Base-by-base conservation (phyloP, 257 asterid genomes). In the Agastache rugosa region DNA sequence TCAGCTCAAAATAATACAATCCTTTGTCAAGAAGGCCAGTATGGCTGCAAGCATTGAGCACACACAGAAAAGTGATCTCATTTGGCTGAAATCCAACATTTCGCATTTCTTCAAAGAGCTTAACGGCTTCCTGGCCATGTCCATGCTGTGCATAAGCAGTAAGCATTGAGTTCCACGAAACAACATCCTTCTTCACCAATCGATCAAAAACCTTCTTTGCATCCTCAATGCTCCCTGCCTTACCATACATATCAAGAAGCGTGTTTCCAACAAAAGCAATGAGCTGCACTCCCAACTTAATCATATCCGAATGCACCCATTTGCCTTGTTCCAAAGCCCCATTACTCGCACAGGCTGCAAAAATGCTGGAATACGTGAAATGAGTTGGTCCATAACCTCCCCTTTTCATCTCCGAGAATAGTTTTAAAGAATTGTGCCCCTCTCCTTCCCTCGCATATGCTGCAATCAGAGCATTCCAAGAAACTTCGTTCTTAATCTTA, bases 111-210 rank as follows among this genome's bases (percentile, higher is more conserved):
- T 89, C 91, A 54, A 91, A 91, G 48, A 84, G 80, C 61, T 81
- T 75, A 22, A 91, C 34, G 1, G 96, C 84, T 84, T 88, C 92
- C 14, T 75, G 79, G 61, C 96, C 96, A 27, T 86, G 84, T 14
- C 98, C 97, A 75, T 93, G 98, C 70, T 86, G 96, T 22, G 96
- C 95, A 75, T 84, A 93, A 63, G 93, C 86, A 5, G 98, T 89
- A 4, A 93, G 96, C 93, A 93, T 84, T 0, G 98, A 91, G 81
- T 91, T 91, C 96, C 96, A 93, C 0, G 97, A 89, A 69, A 93
- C 89, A 14, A 93, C 79, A 15, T 93, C 96, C 67, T 80, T 82
- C 71, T 79, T 82, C 75, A 78, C 79, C 76, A 93, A 71, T 55
- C 85, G 80, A 75, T 82, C 35, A 71, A 93, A 93, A 59, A 91